Percentiles rank a stretch among this genome's conserved stretches.
Conservation (phyloP, 1,284 basidiomycete genomes). For the Dichomitus squalens region DNA sequence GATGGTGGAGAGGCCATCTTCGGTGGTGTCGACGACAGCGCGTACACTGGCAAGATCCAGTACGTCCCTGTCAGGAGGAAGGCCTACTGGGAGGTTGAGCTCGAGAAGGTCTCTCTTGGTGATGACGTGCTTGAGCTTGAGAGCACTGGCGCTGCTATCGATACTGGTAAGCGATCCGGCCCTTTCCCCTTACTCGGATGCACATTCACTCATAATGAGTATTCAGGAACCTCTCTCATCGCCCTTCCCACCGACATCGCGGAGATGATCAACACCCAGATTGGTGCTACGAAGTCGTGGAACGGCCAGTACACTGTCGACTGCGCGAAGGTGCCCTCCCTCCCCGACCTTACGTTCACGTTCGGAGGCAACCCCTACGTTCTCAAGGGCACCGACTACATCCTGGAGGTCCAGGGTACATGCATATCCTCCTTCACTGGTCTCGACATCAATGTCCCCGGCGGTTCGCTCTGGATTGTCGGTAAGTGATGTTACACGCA, state of each 20-base stretch:
- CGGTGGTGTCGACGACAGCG: slow-evolving; percentile 84
- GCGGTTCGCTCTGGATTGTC: slow-evolving; percentile 91
- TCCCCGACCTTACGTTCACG: slow-evolving; percentile 89
- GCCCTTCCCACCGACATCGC: slow-evolving; percentile 93
- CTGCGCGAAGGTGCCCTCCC: slow-evolving; percentile 79
- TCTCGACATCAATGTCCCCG: slow-evolving; percentile 89
- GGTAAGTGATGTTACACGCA: slow-evolving; percentile 55
- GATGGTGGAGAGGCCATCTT: slow-evolving; percentile 95
- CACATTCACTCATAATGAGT: neutral
- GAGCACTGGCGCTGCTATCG: slow-evolving; percentile 93
- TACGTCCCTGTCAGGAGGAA: slow-evolving; percentile 95
- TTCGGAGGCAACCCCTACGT: slow-evolving; percentile 84
- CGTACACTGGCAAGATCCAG: slow-evolving; percentile 82
- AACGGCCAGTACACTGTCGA: slow-evolving; percentile 94
- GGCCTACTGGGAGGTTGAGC: slow-evolving; percentile 99
- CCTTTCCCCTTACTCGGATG: neutral
- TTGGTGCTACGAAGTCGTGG: slow-evolving; percentile 92
- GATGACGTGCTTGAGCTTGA: slow-evolving; percentile 86
- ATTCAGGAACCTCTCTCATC: slow-evolving; percentile 83
- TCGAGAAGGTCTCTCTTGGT: slow-evolving; percentile 85
- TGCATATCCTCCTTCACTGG: slow-evolving; percentile 96
- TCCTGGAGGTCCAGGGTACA: slow-evolving; percentile 85
- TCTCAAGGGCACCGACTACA: slow-evolving; percentile 85
- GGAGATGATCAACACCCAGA: slow-evolving; percentile 97
- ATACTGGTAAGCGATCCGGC: slow-evolving; percentile 69